These are phyloP conservation scores for Aspergillus calidoustus DNA, from an alignment of 2,329 filamentous ascomycete genomes.

Conservation along the genomic window DNA sequence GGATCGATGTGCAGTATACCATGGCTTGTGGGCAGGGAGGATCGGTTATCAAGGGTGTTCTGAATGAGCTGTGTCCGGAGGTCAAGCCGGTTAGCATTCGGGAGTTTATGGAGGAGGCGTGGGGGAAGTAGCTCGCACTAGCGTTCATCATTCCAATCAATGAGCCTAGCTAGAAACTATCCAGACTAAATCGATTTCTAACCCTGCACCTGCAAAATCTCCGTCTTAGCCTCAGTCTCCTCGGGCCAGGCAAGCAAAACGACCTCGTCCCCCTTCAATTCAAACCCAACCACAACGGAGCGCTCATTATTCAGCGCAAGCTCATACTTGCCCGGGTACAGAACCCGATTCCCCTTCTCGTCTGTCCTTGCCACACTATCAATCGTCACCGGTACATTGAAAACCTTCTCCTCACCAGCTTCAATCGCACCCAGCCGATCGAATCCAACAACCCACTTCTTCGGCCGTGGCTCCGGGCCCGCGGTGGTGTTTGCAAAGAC, in stretches of 20 bases:
- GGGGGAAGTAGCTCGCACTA: too few species aligned
- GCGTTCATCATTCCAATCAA: too few species aligned
- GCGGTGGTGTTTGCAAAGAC: constrained; percentile 45
- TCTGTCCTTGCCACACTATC: constrained; percentile 46
- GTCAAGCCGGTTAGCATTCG: constrained; percentile 2
- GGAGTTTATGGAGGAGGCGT: constrained; percentile 6
- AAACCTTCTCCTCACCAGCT: constrained; percentile 28
- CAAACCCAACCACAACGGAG: constrained; percentile 38
- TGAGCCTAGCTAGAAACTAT: too few species aligned
- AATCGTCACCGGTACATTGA: constrained; percentile 43
- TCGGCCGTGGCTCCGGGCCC: constrained; percentile 47
- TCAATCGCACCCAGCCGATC: constrained; percentile 37
- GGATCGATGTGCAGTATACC: constrained; percentile 18
- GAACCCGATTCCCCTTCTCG: constrained; percentile 41
- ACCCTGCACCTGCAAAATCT: not conserved
- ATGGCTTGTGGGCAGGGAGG: constrained; percentile 16
- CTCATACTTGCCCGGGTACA: constrained; percentile 50
- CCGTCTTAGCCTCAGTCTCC: constrained; percentile 8
- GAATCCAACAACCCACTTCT: constrained; percentile 49
- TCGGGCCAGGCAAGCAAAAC: constrained; percentile 42
- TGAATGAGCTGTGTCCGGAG: constrained; percentile 12
- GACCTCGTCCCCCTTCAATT: constrained; percentile 37
- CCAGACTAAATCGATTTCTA: too few species aligned
- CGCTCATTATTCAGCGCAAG: constrained; percentile 48
- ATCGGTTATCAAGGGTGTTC: constrained; percentile 3